Percentiles rank a stretch among this genome's conserved stretches.
phyloP scores from a whole-genome alignment of 2,329 filamentous ascomycete species.

The Alternaria panax region DNA sequence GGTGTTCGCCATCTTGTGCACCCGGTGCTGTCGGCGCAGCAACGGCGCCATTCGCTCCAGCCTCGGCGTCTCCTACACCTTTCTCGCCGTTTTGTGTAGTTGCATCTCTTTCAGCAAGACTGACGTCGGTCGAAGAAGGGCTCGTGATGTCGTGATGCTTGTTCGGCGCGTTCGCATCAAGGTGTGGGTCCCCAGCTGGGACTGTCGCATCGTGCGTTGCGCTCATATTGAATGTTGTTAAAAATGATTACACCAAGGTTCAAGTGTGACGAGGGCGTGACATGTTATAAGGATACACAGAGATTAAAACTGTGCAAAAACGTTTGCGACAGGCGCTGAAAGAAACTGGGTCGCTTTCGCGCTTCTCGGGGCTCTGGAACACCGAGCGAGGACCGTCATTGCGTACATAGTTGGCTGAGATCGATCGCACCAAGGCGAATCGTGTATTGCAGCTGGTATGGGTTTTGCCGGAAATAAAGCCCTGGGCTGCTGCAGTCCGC shows the following conservation, averaged over 20 bases:
- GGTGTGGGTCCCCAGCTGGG: not conserved
- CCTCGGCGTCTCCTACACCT: constrained; percentile 8
- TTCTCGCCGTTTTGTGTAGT: constrained; percentile 1
- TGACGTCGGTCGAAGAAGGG: constrained; percentile 28
- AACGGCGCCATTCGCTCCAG: constrained; percentile 11
- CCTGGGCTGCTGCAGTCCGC: not conserved
- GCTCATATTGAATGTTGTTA: constrained; percentile 7
- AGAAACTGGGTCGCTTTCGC: constrained; percentile 4
- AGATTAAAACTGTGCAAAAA: not conserved
- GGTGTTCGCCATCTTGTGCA: constrained; percentile 34
- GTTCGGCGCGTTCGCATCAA: constrained; percentile 9
- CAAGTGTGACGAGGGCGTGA: not conserved
- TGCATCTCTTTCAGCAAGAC: constrained; percentile 18
- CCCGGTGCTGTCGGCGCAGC: constrained; percentile 20
- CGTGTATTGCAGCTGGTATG: not conserved
- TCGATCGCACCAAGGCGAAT: constrained; percentile 9
- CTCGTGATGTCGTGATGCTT: constrained; percentile 20
- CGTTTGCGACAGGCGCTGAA: constrained; percentile 1
- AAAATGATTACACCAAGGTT: not conserved
- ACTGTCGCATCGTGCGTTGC: constrained; percentile 12
- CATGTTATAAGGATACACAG: constrained; percentile 8
- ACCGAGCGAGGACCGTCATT: constrained; percentile 12
- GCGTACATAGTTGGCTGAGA: constrained; percentile 11
- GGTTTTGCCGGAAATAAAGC: constrained; percentile 4
- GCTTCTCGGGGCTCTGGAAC: constrained; percentile 8